A percentile compares a stretch with the other conserved stretches of the same genome.
Evolutionary conservation across 2,329 filamentous ascomycete genomes (phyloP).

Genomic region (Colletotrichum sp.): DNA sequence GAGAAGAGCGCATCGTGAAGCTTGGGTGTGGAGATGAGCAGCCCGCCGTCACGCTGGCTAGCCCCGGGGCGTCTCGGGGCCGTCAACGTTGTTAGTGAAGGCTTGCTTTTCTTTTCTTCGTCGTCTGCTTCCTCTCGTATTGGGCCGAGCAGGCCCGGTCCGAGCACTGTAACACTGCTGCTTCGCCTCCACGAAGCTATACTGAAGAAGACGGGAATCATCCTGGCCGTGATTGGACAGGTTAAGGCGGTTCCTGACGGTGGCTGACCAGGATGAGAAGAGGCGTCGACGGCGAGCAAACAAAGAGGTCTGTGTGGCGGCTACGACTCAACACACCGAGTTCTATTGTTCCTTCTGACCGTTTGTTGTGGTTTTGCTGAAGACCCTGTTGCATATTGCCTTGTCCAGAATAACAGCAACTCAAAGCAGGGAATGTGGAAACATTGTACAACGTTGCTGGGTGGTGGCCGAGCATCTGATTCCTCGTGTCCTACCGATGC

Average conservation of each 20-base stretch:
- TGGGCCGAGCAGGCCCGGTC: neutral
- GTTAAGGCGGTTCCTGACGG: neutral
- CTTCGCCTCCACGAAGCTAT: slow-evolving; percentile 1
- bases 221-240: neutral
- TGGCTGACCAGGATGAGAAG: neutral
- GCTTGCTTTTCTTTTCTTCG: neutral
- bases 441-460: neutral
- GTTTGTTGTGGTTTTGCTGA: neutral
- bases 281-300: slow-evolving; percentile 1
- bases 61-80: neutral
- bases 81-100: neutral
- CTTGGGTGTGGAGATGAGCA: slow-evolving; percentile 1
- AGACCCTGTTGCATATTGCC: neutral
- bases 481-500: neutral
- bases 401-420: neutral
- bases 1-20: neutral
- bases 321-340: neutral
- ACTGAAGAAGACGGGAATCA: neutral
- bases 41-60: neutral
- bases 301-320: slow-evolving; percentile 10
- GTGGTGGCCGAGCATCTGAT: neutral
- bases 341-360: neutral
- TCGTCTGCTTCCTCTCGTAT: neutral
- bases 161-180: neutral
- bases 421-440: neutral